A percentile compares a stretch with the other conserved stretches of the same genome.
Evolutionary conservation across 2,329 filamentous ascomycete genomes (phyloP).

Genomic region (Alternaria arborescens): DNA sequence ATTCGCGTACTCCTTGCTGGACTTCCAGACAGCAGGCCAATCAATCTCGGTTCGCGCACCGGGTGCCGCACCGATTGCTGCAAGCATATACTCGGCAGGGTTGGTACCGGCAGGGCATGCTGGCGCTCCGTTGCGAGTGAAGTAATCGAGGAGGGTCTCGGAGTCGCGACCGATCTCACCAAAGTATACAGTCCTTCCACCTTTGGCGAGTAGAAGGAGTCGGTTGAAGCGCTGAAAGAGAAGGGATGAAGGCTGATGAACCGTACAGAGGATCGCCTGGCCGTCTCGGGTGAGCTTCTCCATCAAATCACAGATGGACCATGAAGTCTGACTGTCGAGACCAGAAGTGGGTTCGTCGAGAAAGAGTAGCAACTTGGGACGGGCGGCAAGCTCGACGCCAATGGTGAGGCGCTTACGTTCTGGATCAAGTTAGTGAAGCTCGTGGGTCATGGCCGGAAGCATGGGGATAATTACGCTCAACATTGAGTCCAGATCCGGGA

Average conservation of each 20-base stretch:
- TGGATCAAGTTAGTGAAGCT: slow-evolving; percentile 9
- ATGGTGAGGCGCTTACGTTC: neutral
- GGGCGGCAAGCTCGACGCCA: neutral
- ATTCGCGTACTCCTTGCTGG: slow-evolving; percentile 26
- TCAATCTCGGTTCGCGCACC: slow-evolving; percentile 60
- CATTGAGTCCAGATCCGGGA: slow-evolving; percentile 31
- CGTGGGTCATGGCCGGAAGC: neutral
- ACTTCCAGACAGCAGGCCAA: slow-evolving; percentile 57
- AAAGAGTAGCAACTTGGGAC: neutral
- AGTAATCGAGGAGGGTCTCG: neutral
- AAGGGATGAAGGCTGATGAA: slow-evolving; percentile 97
- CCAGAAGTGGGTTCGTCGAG: neutral
- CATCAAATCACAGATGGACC: neutral
- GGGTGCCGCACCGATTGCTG: slow-evolving; percentile 62
- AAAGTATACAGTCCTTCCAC: slow-evolving; percentile 82
- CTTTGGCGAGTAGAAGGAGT: slow-evolving; percentile 77
- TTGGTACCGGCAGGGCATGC: neutral
- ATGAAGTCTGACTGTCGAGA: neutral
- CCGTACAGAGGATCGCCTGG: slow-evolving; percentile 86
- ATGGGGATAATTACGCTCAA: slow-evolving; percentile 54
- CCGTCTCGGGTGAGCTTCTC: slow-evolving; percentile 67
- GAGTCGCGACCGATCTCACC: slow-evolving; percentile 51
- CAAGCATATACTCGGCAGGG: slow-evolving; percentile 61
- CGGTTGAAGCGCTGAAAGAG: slow-evolving; percentile 91
- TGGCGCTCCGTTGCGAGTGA: neutral